A percentile compares a stretch with the other conserved stretches of the same genome.
Evolutionary conservation across 2,329 filamentous ascomycete genomes (phyloP).

Genomic region (Hypomyces rosellus): DNA sequence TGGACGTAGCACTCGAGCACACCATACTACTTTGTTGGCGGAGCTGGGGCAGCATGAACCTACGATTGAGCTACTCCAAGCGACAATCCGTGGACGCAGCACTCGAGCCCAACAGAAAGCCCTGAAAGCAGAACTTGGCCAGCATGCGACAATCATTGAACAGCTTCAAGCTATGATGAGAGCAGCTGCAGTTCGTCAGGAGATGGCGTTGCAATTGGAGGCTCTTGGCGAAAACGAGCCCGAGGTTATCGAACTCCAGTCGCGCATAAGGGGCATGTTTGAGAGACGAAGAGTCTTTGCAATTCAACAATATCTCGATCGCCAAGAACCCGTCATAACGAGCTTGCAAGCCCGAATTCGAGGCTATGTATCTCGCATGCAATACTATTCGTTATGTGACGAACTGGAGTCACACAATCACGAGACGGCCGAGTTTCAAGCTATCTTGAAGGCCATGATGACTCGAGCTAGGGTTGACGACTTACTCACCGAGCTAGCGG

Average conservation of each 20-base stretch:
- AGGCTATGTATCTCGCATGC: slow-evolving; percentile 57
- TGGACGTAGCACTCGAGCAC: slow-evolving; percentile 39
- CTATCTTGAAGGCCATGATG: slow-evolving; percentile 71
- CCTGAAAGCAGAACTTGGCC: slow-evolving; percentile 41
- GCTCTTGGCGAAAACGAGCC: slow-evolving; percentile 40
- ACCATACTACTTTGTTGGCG: slow-evolving; percentile 36
- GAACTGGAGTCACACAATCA: slow-evolving; percentile 63
- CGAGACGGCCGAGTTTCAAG: slow-evolving; percentile 65
- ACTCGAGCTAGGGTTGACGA: slow-evolving; percentile 67
- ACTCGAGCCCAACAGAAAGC: slow-evolving; percentile 39
- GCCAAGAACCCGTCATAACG: slow-evolving; percentile 50
- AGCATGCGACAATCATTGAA: slow-evolving; percentile 38
- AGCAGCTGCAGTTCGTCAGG: slow-evolving; percentile 47
- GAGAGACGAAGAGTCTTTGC: slow-evolving; percentile 43
- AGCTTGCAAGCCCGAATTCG: slow-evolving; percentile 61
- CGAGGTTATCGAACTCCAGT: slow-evolving; percentile 49
- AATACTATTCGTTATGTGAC: slow-evolving; percentile 57
- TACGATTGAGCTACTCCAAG: slow-evolving; percentile 41
- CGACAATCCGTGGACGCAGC: slow-evolving; percentile 37
- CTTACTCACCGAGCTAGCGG: slow-evolving; percentile 70
- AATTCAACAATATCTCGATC: slow-evolving; percentile 50
- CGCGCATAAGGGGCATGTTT: slow-evolving; percentile 55
- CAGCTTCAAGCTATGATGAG: slow-evolving; percentile 47
- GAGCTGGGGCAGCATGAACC: slow-evolving; percentile 41
- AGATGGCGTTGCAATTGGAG: slow-evolving; percentile 42